Evolutionary conservation across 106 monocot species (phyloP).

Genomic region (Ottelia alismoides): DNA sequence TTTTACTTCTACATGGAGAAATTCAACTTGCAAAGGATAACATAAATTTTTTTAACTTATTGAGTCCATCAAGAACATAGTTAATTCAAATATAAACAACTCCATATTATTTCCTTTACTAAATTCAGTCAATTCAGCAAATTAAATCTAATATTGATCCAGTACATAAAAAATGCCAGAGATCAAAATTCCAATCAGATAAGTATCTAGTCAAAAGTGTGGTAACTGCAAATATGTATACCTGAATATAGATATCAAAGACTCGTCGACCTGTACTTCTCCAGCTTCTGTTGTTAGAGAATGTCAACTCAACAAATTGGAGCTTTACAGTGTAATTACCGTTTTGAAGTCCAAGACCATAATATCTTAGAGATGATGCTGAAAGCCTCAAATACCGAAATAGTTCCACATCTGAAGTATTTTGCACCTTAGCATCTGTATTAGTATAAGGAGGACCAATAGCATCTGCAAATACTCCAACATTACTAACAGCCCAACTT

Average conservation of each 20-base stretch:
- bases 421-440: constrained; percentile 23
- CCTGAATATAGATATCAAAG: constrained; percentile 91
- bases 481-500: constrained; percentile 66
- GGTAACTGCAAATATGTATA: too few species aligned
- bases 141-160: too few species aligned
- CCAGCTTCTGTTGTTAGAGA: constrained; percentile 26
- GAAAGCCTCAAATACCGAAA: constrained; percentile 71
- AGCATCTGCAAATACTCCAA: constrained; percentile 41
- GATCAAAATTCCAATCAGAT: too few species aligned
- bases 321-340: constrained; percentile 67
- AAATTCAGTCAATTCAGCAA: too few species aligned
- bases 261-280: constrained; percentile 60
- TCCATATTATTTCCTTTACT: too few species aligned
- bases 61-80: too few species aligned
- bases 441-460: constrained; percentile 21
- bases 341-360: constrained; percentile 79
- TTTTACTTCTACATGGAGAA: too few species aligned
- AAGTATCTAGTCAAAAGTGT: too few species aligned
- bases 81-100: too few species aligned
- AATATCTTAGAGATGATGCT: constrained; percentile 86
- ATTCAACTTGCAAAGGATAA: too few species aligned
- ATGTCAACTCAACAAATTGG: constrained; percentile 46
- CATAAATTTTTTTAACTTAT: too few species aligned
- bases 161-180: too few species aligned
- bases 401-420: constrained; percentile 53